Evolutionary conservation across 2,329 filamentous ascomycete genomes (phyloP).

Genomic region (Xylaria sp.): DNA sequence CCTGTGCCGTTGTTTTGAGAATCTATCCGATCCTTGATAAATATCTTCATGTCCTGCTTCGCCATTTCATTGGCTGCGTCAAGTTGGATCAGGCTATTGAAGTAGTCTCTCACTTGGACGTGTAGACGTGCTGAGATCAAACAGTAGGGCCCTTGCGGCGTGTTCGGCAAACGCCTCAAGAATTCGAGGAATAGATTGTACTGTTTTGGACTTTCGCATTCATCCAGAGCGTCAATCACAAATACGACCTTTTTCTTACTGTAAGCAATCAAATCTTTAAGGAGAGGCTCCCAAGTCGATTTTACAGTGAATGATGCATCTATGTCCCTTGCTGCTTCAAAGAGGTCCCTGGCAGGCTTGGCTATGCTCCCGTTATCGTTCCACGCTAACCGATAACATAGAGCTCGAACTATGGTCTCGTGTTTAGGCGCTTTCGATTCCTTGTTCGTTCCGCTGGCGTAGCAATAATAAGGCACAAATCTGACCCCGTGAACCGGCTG

Average conservation of each 20-base stretch:
- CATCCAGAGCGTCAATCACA: neutral
- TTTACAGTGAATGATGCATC: neutral
- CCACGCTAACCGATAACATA: neutral
- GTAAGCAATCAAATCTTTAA: neutral
- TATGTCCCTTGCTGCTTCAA: neutral
- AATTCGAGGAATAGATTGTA: neutral
- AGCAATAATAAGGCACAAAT: neutral
- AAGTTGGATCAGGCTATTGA: too few relatives aligned
- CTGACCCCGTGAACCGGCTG: neutral
- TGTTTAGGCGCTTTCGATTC: neutral
- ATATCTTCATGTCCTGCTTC: neutral
- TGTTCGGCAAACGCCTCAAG: neutral
- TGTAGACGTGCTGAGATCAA: neutral
- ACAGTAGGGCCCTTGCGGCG: neutral
- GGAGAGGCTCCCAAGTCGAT: neutral
- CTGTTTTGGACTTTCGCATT: neutral
- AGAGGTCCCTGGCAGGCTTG: neutral
- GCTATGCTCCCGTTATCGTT: neutral
- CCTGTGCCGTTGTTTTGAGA: too few relatives aligned
- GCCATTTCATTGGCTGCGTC: too few relatives aligned
- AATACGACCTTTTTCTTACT: neutral
- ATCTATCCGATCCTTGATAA: neutral
- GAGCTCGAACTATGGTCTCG: neutral
- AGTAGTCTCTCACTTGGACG: neutral
- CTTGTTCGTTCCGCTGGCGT: neutral